These are phyloP conservation scores for Pseudonectria buxi DNA, from an alignment of 2,329 filamentous ascomycete genomes.

Conservation along the genomic window DNA sequence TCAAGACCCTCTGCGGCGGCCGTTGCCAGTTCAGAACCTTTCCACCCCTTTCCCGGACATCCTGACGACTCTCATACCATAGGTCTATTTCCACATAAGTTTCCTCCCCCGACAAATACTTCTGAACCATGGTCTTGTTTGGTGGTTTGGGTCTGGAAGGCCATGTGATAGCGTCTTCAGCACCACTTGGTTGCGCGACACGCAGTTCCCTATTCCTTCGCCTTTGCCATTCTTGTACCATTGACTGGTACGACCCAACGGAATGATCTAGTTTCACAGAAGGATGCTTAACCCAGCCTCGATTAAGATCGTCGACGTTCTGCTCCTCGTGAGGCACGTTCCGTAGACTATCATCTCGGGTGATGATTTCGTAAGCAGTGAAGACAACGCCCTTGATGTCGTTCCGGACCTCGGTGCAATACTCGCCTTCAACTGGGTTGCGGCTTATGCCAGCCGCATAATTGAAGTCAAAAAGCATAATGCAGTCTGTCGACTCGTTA, in stretches of 20 bases:
- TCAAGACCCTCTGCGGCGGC: conserved; percentile 11
- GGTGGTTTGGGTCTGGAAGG: conserved; percentile 10
- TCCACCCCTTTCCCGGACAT: conserved; percentile 9
- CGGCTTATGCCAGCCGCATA: conserved; percentile 16
- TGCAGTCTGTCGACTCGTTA: conserved; percentile 23
- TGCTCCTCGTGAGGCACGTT: conserved; percentile 18
- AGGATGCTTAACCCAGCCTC: conserved; percentile 26
- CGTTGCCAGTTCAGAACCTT: conserved; percentile 19
- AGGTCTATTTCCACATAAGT: conserved; percentile 1
- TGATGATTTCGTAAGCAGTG: conserved; percentile 32
- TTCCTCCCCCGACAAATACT: conserved; percentile 1
- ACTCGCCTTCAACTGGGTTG: conserved; percentile 1
- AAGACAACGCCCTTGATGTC: conserved; percentile 31
- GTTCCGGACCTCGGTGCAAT: conserved; percentile 15
- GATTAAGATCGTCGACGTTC: conserved; percentile 11
- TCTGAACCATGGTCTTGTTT: background rate
- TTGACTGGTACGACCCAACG: conserved; percentile 17
- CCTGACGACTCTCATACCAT: conserved; percentile 10
- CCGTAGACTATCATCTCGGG: conserved; percentile 20
- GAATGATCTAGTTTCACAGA: conserved; percentile 25
- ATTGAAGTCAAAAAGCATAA: conserved; percentile 34
- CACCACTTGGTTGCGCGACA: conserved; percentile 1
- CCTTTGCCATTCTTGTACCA: conserved; percentile 19
- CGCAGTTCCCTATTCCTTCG: conserved; percentile 4
- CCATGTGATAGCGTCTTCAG: conserved; percentile 13